Evolutionary conservation across 2,329 filamentous ascomycete species (phyloP).

Genomic region (Blastomyces gilchristii): DNA sequence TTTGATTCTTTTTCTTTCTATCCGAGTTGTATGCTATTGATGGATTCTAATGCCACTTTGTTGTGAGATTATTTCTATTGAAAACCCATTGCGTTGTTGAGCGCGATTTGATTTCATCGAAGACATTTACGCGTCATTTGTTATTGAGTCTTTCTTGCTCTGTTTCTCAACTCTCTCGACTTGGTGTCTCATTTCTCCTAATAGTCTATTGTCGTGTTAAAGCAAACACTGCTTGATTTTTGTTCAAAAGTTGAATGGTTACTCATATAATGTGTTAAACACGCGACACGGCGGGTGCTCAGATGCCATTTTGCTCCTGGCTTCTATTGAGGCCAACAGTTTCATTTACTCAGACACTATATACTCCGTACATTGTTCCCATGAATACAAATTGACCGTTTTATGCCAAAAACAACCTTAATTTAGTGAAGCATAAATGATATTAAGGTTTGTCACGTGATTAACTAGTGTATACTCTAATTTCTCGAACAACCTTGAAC

Average conservation of each 20-base stretch:
- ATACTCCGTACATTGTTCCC: not conserved
- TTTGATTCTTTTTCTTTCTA: not conserved
- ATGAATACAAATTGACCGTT: too few species aligned
- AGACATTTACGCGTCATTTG: not conserved
- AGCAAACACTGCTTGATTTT: not conserved
- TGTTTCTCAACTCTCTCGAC: not conserved
- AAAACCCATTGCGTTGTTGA: not conserved
- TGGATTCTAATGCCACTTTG: too few species aligned
- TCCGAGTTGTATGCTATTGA: not conserved
- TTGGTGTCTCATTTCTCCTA: not conserved
- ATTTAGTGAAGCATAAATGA: not conserved
- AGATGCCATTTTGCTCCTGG: not conserved
- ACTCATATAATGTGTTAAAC: not conserved
- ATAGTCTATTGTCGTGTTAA: not conserved
- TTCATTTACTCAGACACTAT: not conserved
- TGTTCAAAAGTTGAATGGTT: not conserved
- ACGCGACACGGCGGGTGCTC: not conserved
- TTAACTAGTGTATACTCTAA: not conserved
- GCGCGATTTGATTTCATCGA: not conserved
- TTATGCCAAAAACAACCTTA: not conserved
- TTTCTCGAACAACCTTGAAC: not conserved
- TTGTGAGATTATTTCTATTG: not conserved
- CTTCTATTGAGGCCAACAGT: not conserved
- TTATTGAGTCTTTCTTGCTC: not conserved
- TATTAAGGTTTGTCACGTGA: constrained; percentile 3